phyloP scores from a whole-genome alignment of 495 filamentous ascomycete species.

The Talaromyces trachyspermus region DNA sequence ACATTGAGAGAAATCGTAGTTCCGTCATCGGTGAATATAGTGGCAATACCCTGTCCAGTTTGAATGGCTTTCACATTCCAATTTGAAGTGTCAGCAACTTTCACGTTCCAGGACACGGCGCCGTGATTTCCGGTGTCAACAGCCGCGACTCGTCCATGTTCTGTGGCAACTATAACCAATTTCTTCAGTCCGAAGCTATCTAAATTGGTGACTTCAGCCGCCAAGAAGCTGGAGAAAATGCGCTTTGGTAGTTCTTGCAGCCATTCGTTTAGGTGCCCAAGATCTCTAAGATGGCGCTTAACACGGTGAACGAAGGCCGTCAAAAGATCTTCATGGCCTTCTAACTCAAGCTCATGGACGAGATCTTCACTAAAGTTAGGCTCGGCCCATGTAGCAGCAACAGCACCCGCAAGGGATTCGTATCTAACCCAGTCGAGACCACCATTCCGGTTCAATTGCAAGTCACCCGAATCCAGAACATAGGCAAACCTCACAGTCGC shows the following conservation, averaged over 20 bases:
- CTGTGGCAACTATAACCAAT: conserved; percentile 71
- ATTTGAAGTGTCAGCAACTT: conserved; percentile 46
- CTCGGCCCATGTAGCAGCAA: conserved; percentile 74
- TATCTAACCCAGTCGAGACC: conserved; percentile 70
- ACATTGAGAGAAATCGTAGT: conserved; percentile 50
- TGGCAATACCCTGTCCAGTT: conserved; percentile 49
- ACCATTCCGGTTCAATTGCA: conserved; percentile 77
- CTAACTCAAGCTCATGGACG: conserved; percentile 71
- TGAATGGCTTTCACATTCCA: conserved; percentile 67
- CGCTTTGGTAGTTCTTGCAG: conserved; percentile 56
- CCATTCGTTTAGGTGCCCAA: conserved; percentile 72
- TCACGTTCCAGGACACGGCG: conserved; percentile 63
- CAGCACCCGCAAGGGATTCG: conserved; percentile 69
- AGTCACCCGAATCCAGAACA: conserved; percentile 65
- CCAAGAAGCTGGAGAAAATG: conserved; percentile 60
- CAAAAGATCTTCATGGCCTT: conserved; percentile 72
- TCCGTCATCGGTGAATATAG: conserved; percentile 50
- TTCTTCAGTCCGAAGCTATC: conserved; percentile 88
- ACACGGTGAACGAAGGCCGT: conserved; percentile 83
- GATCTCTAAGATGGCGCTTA: conserved; percentile 70
- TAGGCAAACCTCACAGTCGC: conserved; percentile 75
- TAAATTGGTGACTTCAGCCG: conserved; percentile 50
- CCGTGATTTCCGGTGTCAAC: conserved; percentile 72
- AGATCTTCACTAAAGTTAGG: conserved; percentile 60
- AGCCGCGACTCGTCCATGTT: conserved; percentile 68